phyloP scores from a whole-genome alignment of 2,329 filamentous ascomycete genomes.

The Massarina eburnea region DNA sequence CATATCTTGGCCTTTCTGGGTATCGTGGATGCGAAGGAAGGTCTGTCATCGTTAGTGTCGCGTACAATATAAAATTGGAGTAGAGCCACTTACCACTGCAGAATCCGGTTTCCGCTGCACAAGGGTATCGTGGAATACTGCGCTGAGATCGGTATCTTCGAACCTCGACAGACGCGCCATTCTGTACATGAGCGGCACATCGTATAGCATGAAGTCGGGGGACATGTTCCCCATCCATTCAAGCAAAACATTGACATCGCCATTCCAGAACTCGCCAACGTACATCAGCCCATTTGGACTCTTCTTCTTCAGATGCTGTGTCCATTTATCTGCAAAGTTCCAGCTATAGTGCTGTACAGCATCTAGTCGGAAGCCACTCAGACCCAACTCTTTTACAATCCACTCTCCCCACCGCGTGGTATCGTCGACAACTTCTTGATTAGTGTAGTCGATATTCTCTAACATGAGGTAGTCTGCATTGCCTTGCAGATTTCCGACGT shows the following conservation, averaged over 20 bases:
- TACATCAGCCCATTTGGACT: conserved; percentile 58
- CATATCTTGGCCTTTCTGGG: conserved; percentile 51
- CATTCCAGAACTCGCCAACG: conserved; percentile 68
- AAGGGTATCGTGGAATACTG: conserved; percentile 60
- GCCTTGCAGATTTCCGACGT: conserved; percentile 63
- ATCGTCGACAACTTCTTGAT: conserved; percentile 60
- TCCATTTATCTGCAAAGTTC: conserved; percentile 61
- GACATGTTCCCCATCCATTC: conserved; percentile 57
- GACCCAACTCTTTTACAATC: conserved; percentile 58
- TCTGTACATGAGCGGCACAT: conserved; percentile 66
- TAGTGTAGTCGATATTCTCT: conserved; percentile 62
- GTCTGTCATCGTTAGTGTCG: conserved; percentile 49
- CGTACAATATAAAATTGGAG: too few species aligned
- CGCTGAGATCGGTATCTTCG: conserved; percentile 60
- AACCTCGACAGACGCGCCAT: conserved; percentile 61
- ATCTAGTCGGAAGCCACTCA: conserved; percentile 67
- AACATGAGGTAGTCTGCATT: conserved; percentile 70
- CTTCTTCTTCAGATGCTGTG: conserved; percentile 51
- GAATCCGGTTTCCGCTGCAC: conserved; percentile 54
- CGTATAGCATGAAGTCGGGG: conserved; percentile 58
- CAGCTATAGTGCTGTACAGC: conserved; percentile 69
- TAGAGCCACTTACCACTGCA: conserved; percentile 53
- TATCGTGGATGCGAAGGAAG: conserved; percentile 70
- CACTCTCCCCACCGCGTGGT: conserved; percentile 65
- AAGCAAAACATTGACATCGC: conserved; percentile 55